These are phyloP conservation scores for Sphaerulina populicola DNA, from an alignment of 2,329 filamentous ascomycete species.

Conservation along the genomic window DNA sequence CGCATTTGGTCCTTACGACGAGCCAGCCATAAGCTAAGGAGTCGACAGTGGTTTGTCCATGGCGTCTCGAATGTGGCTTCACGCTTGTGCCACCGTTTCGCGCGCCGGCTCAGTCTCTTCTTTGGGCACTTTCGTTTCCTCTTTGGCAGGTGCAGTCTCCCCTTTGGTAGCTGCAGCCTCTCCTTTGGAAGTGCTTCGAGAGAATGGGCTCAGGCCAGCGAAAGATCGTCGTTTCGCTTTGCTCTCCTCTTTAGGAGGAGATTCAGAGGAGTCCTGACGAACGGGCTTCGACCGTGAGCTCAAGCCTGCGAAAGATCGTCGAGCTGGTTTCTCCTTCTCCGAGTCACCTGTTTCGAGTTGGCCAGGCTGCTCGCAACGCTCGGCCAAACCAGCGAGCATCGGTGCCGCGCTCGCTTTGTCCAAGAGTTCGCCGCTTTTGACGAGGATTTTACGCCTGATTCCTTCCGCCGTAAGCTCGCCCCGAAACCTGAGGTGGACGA, in stretches of 20 bases:
- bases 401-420: constrained; percentile 17
- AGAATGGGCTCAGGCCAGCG: constrained; percentile 2
- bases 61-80: neutral
- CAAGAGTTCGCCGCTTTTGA: constrained; percentile 16
- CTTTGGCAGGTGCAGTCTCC: too few species aligned
- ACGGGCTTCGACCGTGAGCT: neutral
- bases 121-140: too few species aligned
- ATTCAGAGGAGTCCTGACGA: neutral
- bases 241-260: neutral
- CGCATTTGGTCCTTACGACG: constrained; percentile 21
- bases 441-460: constrained; percentile 12
- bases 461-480: constrained; percentile 20
- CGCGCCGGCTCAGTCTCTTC: neutral
- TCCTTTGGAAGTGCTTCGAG: neutral
- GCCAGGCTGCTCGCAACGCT: constrained; percentile 14
- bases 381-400: constrained; percentile 18
- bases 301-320: constrained; percentile 3
- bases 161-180: neutral
- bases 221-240: constrained; percentile 3
- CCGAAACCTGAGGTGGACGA: constrained; percentile 20
- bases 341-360: constrained; percentile 4
- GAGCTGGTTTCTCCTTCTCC: constrained; percentile 3
- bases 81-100: neutral
- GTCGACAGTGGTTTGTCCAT: neutral
- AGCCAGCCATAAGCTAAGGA: constrained; percentile 11